Percentiles rank a stretch among this genome's conserved stretches.
Evolutionary conservation across 805 yeast genomes (phyloP).

Genomic region (Myxozyma kluyveri): DNA sequence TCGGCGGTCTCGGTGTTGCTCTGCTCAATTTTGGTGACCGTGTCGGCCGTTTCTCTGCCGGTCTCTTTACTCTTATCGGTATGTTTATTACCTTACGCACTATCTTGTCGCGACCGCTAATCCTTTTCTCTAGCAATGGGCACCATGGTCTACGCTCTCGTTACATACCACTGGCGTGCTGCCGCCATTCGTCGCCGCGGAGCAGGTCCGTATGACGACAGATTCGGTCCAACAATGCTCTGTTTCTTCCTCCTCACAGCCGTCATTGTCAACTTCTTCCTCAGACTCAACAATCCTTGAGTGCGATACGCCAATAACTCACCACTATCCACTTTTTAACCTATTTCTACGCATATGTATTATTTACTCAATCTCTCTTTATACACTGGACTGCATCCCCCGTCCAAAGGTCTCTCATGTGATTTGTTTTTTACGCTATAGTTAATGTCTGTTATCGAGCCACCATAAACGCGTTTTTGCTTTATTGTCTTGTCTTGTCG

Average conservation of each 20-base stretch:
- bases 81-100: background rate
- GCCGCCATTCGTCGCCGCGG: conserved; percentile 97
- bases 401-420: no score
- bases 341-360: conserved; percentile 47
- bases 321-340: no score
- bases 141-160: conserved; percentile 92
- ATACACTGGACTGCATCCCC: no score
- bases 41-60: conserved; percentile 89
- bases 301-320: no score
- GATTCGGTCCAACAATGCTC: conserved; percentile 97
- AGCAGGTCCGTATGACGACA: conserved; percentile 98
- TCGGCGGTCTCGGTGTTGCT: conserved; percentile 96
- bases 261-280: conserved; percentile 84
- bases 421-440: no score
- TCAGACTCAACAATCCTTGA: conserved; percentile 59
- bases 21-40: conserved; percentile 93
- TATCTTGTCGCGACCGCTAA: background rate
- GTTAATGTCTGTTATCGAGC: no score
- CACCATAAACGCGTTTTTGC: no score
- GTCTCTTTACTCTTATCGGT: conserved; percentile 79
- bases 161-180: conserved; percentile 99
- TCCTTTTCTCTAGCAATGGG: conserved; percentile 64
- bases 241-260: conserved; percentile 91
- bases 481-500: background rate
- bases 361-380: background rate